phyloP scores from a whole-genome alignment of 768 basidiomycete genomes.

The Auricularia heimuer region DNA sequence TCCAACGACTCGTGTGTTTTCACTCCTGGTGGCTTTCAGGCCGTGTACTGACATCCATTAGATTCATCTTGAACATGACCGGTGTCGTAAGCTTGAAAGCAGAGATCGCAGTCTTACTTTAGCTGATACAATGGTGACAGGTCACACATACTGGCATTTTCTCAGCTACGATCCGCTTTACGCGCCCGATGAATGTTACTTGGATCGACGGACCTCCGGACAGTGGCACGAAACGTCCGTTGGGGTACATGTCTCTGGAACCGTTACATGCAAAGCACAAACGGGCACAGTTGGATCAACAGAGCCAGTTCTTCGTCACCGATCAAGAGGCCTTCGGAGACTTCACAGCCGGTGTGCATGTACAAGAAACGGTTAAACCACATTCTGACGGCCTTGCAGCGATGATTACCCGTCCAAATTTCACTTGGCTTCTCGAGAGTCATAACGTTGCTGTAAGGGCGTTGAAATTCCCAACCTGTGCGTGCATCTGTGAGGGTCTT shows the following conservation, averaged over 20 bases:
- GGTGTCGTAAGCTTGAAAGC: constrained; percentile 37
- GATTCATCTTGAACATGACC: constrained; percentile 42
- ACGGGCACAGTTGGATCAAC: constrained; percentile 37
- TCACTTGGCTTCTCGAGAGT: constrained; percentile 57
- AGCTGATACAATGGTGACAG: constrained; percentile 21
- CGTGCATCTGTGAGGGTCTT: background rate
- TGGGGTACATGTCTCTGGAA: background rate
- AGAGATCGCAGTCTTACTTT: background rate
- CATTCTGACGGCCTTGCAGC: constrained; percentile 9
- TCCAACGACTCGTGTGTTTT: constrained; percentile 45
- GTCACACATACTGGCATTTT: constrained; percentile 61
- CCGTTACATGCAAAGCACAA: constrained; percentile 27
- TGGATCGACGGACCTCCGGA: background rate
- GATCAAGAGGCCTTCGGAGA: constrained; percentile 40
- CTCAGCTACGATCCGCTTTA: constrained; percentile 52
- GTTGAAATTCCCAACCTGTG: constrained; percentile 44
- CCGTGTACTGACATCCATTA: constrained; percentile 13
- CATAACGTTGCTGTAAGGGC: constrained; percentile 54
- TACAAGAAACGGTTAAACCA: background rate
- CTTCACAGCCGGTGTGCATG: constrained; percentile 33
- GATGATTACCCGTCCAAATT: constrained; percentile 57
- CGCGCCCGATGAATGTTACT: constrained; percentile 36
- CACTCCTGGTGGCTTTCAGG: background rate
- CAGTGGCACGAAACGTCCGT: background rate
- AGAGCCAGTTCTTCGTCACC: constrained; percentile 35